Conservation (phyloP, 805 yeast genomes). For the Kodamaea fukazawae region DNA sequence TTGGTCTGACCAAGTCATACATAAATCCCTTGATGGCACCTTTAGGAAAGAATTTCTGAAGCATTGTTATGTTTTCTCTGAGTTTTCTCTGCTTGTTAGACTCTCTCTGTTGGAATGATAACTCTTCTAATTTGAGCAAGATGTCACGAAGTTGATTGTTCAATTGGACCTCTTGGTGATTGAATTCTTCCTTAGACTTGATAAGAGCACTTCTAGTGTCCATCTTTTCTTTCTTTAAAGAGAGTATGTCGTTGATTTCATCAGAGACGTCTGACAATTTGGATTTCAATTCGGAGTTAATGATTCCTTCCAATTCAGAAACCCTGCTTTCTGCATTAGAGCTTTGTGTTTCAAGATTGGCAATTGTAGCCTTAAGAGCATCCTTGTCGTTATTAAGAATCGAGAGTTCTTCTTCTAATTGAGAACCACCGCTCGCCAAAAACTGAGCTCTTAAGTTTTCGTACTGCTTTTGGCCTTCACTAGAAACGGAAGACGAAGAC, state of each 20-base stretch:
- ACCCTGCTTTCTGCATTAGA: constrained; percentile 39
- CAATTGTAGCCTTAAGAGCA: constrained; percentile 31
- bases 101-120: constrained; percentile 75
- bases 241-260: constrained; percentile 31
- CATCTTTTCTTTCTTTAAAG: constrained; percentile 25
- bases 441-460: constrained; percentile 55
- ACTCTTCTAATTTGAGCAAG: constrained; percentile 61
- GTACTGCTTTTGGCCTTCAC: constrained; percentile 56
- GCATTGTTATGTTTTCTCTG: constrained; percentile 67
- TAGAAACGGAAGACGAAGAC: constrained; percentile 34
- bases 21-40: constrained; percentile 79
- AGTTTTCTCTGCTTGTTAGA: constrained; percentile 64
- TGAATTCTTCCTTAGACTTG: constrained; percentile 33
- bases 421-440: constrained; percentile 55
- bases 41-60: constrained; percentile 67
- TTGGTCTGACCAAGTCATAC: constrained; percentile 75
- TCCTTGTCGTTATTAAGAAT: constrained; percentile 43
- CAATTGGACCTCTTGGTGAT: constrained; percentile 54
- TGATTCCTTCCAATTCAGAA: constrained; percentile 34
- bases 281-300: constrained; percentile 35
- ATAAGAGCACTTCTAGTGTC: constrained; percentile 26
- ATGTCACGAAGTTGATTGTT: constrained; percentile 62
- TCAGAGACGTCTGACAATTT: constrained; percentile 27
- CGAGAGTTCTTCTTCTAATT: constrained; percentile 49
- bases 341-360: constrained; percentile 28